A percentile compares a stretch with the other conserved stretches of the same genome.
Conservation (phyloP, 805 yeast genomes). For the Lipomyces yamadae region DNA sequence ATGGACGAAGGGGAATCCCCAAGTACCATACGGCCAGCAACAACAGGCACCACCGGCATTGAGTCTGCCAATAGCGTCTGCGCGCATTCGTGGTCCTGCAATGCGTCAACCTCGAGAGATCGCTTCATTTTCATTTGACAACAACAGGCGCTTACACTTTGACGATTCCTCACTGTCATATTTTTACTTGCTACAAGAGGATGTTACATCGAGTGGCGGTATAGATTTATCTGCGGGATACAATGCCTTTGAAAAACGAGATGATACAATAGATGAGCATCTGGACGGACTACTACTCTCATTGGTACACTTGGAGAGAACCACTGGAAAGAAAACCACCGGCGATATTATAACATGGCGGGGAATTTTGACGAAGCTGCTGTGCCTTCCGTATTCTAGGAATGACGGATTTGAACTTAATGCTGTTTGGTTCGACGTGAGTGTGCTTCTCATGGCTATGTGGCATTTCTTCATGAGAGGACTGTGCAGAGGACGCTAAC, state of each 20-base stretch:
- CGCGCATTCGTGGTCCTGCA: constrained; percentile 51
- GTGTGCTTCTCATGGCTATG: constrained; percentile 44
- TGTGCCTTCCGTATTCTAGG: constrained; percentile 67
- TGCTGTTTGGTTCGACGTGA: constrained; percentile 64
- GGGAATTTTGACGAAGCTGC: constrained; percentile 76
- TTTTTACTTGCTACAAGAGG: constrained; percentile 77
- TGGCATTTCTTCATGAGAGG: neutral
- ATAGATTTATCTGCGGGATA: constrained; percentile 71
- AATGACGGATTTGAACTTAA: constrained; percentile 65
- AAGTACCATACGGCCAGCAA: constrained; percentile 14
- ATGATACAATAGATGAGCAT: constrained; percentile 54
- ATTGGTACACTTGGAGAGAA: constrained; percentile 60
- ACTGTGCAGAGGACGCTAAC: neutral
- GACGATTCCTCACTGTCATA: constrained; percentile 66
- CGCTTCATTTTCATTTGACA: constrained; percentile 66
- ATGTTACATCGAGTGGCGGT: constrained; percentile 52
- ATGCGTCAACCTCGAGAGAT: constrained; percentile 87
- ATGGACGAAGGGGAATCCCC: constrained; percentile 9
- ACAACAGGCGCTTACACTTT: constrained; percentile 48
- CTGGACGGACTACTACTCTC: constrained; percentile 64
- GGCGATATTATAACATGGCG: constrained; percentile 81
- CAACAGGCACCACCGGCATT: constrained; percentile 11
- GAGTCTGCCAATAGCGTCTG: constrained; percentile 20
- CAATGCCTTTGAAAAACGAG: constrained; percentile 60
- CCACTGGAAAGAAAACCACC: constrained; percentile 50